phyloP scores from a whole-genome alignment of 306 rosid genomes.

The Hippophae tibetana region DNA sequence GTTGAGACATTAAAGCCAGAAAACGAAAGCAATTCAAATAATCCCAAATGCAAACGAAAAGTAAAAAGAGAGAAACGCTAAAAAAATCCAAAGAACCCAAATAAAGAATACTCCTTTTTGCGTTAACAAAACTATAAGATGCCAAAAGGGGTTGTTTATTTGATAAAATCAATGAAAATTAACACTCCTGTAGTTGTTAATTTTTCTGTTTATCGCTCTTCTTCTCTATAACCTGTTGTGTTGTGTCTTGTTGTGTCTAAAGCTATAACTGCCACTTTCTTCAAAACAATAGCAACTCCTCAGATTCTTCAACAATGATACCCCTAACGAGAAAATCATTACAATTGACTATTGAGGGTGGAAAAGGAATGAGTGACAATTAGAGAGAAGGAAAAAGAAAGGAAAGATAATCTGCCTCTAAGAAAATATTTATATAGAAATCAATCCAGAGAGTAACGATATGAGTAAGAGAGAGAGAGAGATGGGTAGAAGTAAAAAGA shows the following conservation, averaged over 20 bases:
- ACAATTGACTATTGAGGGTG: slow-evolving; percentile 22
- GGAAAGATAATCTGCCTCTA: slow-evolving; percentile 2
- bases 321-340: slow-evolving; percentile 57
- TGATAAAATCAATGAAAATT: slow-evolving; percentile 36
- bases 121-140: slow-evolving; percentile 23
- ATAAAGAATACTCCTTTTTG: slow-evolving; percentile 6
- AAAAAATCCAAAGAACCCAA: slow-evolving; percentile 22
- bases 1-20: slow-evolving; percentile 50
- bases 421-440: slow-evolving; percentile 18
- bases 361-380: slow-evolving; percentile 1
- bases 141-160: slow-evolving; percentile 11
- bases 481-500: slow-evolving; percentile 1
- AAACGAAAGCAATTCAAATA: slow-evolving; percentile 2
- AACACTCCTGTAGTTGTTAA: slow-evolving; percentile 50
- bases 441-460: not conserved
- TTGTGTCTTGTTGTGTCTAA: not conserved
- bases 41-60: not conserved
- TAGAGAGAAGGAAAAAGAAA: not conserved
- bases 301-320: slow-evolving; percentile 54
- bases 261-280: slow-evolving; percentile 31
- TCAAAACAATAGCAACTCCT: slow-evolving; percentile 27
- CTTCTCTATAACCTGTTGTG: slow-evolving; percentile 4
- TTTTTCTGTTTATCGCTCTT: slow-evolving; percentile 9
- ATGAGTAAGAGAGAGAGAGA: not conserved
- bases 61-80: not conserved